Conservation (phyloP, 2,329 filamentous ascomycete species). For the Sclerotinia trifoliorum region DNA sequence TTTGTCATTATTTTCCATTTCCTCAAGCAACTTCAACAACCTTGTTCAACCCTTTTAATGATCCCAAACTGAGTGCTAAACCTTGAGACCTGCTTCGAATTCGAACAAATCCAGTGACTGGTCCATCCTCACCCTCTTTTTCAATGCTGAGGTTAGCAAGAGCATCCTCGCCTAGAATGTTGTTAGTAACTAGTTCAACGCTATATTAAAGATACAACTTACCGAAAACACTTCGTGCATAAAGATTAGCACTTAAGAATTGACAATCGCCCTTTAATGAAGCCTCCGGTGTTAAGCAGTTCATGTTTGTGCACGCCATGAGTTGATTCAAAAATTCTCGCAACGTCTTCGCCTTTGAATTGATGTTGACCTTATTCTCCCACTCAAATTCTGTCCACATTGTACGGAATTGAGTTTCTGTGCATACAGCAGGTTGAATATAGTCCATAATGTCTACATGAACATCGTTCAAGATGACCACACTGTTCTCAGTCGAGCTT, state of each 20-base stretch:
- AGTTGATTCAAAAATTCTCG: conserved; percentile 90
- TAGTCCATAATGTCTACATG: conserved; percentile 99
- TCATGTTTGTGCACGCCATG: conserved; percentile 99
- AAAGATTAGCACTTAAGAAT: conserved; percentile 95
- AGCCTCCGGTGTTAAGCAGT: conserved; percentile 91
- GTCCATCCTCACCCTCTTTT: conserved; percentile 91
- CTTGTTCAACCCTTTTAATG: conserved; percentile 91
- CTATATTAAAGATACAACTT: conserved; percentile 47
- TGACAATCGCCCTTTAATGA: conserved; percentile 97
- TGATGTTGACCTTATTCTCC: conserved; percentile 99
- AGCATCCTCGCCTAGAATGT: conserved; percentile 82
- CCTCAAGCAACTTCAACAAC: conserved; percentile 47
- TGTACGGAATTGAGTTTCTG: conserved; percentile 97
- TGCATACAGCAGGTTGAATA: conserved; percentile 94
- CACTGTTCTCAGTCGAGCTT: conserved; percentile 87
- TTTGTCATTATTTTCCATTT: conserved; percentile 12
- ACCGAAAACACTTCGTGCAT: conserved; percentile 97
- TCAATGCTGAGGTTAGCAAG: conserved; percentile 97
- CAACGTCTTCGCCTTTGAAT: conserved; percentile 89
- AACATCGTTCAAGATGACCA: conserved; percentile 96
- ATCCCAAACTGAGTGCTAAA: conserved; percentile 87
- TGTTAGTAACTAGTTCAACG: conserved; percentile 29
- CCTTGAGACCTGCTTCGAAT: conserved; percentile 98
- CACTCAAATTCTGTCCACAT: conserved; percentile 99
- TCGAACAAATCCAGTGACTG: conserved; percentile 94